phyloP scores from a whole-genome alignment of 495 filamentous ascomycete genomes.

The Podospora tetraspora region DNA sequence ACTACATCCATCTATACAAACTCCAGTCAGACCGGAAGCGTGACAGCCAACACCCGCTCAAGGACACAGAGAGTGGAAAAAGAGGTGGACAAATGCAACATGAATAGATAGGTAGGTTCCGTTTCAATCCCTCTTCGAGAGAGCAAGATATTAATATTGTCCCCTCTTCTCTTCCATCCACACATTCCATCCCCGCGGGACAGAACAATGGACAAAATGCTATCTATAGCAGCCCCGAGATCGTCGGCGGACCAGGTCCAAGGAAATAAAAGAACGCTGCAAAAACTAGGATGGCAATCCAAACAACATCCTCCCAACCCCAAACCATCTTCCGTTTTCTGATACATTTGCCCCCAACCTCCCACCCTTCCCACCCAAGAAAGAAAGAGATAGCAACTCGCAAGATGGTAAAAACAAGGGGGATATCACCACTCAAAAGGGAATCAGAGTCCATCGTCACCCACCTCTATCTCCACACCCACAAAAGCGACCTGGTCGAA shows the following conservation, averaged over 20 bases:
- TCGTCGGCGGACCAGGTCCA: background rate
- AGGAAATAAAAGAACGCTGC: background rate
- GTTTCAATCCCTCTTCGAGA: background rate
- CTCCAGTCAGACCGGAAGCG: no score
- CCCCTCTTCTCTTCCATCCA: background rate
- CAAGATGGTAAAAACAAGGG: background rate
- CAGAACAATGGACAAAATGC: background rate
- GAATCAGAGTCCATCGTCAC: background rate
- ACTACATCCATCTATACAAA: no score
- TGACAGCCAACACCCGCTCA: no score
- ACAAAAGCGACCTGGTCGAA: background rate
- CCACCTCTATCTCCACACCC: background rate
- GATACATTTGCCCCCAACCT: background rate
- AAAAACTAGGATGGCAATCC: background rate
- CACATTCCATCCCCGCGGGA: background rate
- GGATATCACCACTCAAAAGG: background rate
- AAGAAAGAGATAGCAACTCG: background rate
- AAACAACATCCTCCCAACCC: background rate
- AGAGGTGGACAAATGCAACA: background rate
- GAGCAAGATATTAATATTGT: background rate
- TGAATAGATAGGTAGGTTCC: background rate
- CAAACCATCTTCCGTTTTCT: background rate
- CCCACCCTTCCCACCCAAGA: background rate
- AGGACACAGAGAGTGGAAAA: no score
- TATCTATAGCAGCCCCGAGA: background rate